Base-by-base conservation (phyloP, 148 eudicot species). In the Mesembryanthemum crystallinum region DNA sequence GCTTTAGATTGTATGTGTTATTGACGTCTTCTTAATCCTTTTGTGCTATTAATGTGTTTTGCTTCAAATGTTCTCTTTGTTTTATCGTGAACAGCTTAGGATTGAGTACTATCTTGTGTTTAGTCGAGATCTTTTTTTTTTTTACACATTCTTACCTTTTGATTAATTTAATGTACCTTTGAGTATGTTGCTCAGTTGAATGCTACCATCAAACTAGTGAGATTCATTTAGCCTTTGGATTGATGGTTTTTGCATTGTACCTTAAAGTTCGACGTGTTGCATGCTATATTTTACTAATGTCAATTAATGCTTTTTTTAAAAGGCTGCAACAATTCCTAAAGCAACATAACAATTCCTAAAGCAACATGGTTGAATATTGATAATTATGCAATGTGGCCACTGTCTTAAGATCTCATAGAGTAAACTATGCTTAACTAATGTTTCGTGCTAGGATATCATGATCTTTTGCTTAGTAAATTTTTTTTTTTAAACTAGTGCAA, bases 321-420 rank as follows among this genome's bases (percentile, higher is more conserved):
- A 32, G 33, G 32, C 25, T 13, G 12, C 28, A 30, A 63, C 24
- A 29, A 47, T 29, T 17, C 45, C 29, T 54, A 17, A 15, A 61
- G 25, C 76, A 45, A 45, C 55, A 25, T 51, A n/a, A 35, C 24
- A 29, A 47, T 29, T 17, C 45, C 29, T 54, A 17, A 15, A 61
- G 25, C 76, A 45, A 45, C 55, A 25, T 51, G 64, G 27, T 66
- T n/a, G 71, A 75, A 66, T n/a, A 24, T 75, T 10, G n/a, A n/a
- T n/a, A 9, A 52, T 7, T 13, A 17, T 47, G 45, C 52, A 51
- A 15, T 42, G 64, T 55, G 74, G 24, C 47, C 17, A 51, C 1
- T 45, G 24, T 27, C n/a, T 25, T 32, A 29, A 5, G 25, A n/a
- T 67, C 28, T 69, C 57, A 69, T 20, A 71, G 10, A 20, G 11